phyloP scores from a whole-genome alignment of 2,329 filamentous ascomycete genomes.

The Verticillium longisporum region DNA sequence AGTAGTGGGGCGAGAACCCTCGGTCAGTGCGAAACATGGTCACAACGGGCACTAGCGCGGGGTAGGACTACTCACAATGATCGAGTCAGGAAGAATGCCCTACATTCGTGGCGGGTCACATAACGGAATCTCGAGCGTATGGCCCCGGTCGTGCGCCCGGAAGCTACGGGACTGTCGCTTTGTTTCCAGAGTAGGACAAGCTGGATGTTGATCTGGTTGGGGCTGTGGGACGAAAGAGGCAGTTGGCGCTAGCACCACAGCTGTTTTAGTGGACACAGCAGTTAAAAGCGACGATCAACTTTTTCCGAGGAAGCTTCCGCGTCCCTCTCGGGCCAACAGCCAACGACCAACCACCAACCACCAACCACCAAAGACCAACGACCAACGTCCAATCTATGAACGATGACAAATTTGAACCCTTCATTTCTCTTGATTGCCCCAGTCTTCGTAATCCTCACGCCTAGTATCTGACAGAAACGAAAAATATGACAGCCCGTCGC shows the following conservation, averaged over 20 bases:
- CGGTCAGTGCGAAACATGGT: neutral
- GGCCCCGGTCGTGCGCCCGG: neutral
- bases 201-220: neutral
- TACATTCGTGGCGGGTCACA: neutral
- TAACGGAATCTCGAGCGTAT: neutral
- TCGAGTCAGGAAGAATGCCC: neutral
- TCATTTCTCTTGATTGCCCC: neutral
- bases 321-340: no score
- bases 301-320: neutral
- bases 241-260: neutral
- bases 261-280: neutral
- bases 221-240: neutral
- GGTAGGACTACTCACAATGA: neutral
- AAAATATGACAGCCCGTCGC: neutral
- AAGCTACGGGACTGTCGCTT: neutral
- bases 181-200: neutral
- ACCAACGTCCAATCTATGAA: neutral
- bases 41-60: neutral
- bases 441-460: neutral
- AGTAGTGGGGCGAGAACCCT: neutral
- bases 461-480: neutral
- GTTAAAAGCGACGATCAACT: neutral
- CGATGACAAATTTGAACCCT: neutral
- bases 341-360: neutral
- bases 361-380: neutral